These are phyloP conservation scores for Zygoascus hellenicus DNA, from an alignment of 1,139 yeast genomes.

Conservation along the genomic window DNA sequence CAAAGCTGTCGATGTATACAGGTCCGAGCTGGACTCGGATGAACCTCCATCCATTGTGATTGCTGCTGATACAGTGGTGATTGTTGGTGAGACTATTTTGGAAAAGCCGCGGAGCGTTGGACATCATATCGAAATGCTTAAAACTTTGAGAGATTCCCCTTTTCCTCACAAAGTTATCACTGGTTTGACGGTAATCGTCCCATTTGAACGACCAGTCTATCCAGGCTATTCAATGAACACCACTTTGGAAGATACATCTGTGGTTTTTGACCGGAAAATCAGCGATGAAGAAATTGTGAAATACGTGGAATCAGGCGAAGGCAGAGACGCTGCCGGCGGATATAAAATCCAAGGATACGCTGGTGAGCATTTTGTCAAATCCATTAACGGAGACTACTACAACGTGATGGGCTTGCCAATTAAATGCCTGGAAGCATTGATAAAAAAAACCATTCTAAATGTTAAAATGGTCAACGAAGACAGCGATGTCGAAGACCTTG, in stretches of 20 bases:
- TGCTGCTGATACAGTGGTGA: slow-evolving; percentile 80
- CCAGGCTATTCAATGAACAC: slow-evolving; percentile 39
- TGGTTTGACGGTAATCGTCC: slow-evolving; percentile 54
- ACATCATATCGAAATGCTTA: slow-evolving; percentile 49
- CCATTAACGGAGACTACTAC: slow-evolving; percentile 71
- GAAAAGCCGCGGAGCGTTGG: slow-evolving; percentile 67
- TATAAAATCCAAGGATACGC: slow-evolving; percentile 76
- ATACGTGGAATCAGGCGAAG: slow-evolving; percentile 71
- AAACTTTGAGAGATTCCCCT: slow-evolving; percentile 40
- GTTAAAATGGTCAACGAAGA: slow-evolving; percentile 21
- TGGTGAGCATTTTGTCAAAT: slow-evolving; percentile 51
- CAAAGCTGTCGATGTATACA: slow-evolving; percentile 58
- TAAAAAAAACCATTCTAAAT: slow-evolving; percentile 32
- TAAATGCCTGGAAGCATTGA: slow-evolving; percentile 45
- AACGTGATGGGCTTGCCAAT: slow-evolving; percentile 91
- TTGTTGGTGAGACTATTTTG: slow-evolving; percentile 51
- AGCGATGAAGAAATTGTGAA: slow-evolving; percentile 49
- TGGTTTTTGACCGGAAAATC: slow-evolving; percentile 44
- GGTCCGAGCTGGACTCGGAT: slow-evolving; percentile 35
- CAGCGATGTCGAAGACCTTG: slow-evolving; percentile 11
- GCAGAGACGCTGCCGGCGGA: slow-evolving; percentile 84
- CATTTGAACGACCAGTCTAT: slow-evolving; percentile 35
- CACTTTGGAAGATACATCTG: slow-evolving; percentile 42
- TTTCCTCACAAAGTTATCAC: slow-evolving; percentile 55
- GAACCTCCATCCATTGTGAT: slow-evolving; percentile 43